Evolutionary conservation across 2,329 filamentous ascomycete genomes (phyloP).

Genomic region (Mariannaea sp.): DNA sequence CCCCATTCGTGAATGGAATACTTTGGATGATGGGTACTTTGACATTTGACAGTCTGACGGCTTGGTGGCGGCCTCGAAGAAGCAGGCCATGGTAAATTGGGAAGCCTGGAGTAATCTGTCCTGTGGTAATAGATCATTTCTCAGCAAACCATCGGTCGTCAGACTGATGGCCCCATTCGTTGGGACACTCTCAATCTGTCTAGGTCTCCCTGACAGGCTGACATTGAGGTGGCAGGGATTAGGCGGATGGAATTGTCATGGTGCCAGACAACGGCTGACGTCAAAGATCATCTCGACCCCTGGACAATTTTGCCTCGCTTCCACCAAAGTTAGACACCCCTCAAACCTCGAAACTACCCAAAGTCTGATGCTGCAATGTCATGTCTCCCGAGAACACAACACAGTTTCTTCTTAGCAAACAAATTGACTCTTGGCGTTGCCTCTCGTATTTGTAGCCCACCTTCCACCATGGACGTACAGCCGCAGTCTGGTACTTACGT

Average conservation of each 20-base stretch:
- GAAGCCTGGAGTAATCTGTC: too few species aligned
- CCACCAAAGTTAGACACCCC: background rate
- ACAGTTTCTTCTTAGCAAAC: too few species aligned
- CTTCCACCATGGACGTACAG: too few species aligned
- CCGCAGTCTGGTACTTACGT: too few species aligned
- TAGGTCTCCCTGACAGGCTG: background rate
- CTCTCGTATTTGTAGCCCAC: too few species aligned
- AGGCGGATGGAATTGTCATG: background rate
- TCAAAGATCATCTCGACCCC: background rate
- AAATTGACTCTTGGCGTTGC: too few species aligned
- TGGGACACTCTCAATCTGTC: too few species aligned
- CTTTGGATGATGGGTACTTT: too few species aligned
- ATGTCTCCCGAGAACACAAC: too few species aligned
- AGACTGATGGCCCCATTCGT: slow-evolving; percentile 12
- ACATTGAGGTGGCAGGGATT: background rate
- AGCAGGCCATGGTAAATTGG: background rate
- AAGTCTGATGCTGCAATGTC: background rate
- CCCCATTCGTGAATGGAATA: too few species aligned
- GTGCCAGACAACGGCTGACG: background rate
- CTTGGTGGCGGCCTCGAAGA: background rate
- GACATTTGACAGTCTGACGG: too few species aligned
- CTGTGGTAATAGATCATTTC: background rate
- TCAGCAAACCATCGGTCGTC: background rate
- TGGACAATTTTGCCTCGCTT: background rate
- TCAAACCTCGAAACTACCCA: background rate